Evolutionary conservation across 345 rosid species (phyloP), one percentile per base, ranked within the genome.

Genomic region (Aquilaria malaccensis): DNA sequence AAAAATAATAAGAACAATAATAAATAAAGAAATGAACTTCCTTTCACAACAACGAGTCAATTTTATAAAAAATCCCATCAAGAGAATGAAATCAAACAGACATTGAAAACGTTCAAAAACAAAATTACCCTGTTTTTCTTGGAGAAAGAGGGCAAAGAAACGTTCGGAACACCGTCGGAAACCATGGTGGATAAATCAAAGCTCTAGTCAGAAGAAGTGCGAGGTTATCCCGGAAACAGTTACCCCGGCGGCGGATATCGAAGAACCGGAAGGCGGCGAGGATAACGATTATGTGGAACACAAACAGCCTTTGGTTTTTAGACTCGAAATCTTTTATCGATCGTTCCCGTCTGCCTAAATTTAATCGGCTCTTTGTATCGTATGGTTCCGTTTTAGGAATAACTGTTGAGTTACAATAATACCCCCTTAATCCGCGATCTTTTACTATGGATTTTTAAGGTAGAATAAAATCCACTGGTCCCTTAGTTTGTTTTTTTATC

Each of bases 121-220:
- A 37, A 37, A 61, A 56, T 49, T 9, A 76, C 80, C 66, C 74
- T 68, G 30, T 68, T 70, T 62, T 67, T 77, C 70, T 67, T 79
- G 67, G 47, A 6, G 49, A 55, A 64, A 72, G 62, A 65, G 41
- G 53, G 66, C 4, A 56, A 51, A 11, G 72, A 54, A 61, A 61
- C 68, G 45, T 64, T 74, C 13, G 61, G 58, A 67, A 74, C 15
- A 10, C 72, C 69, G 67, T 69, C 79, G 48, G 72, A 76, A 74
- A 67, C 79, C 81, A 80, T 76, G 65, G 64, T 37, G 66, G 49
- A 12, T 13, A 29, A 22, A 22, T 22, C 22, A 22, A 22, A 22
- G 55, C n/a, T 11, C 2, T 15, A 48, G 15, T 13, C 10, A 15
- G 56, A 2, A 62, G 2, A 37, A 3, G 4, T 5, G 48, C 2